Evolutionary conservation across 169 alveolate species (phyloP), one percentile per base, ranked within the genome.

Genomic region (Miamiensis avidus): DNA sequence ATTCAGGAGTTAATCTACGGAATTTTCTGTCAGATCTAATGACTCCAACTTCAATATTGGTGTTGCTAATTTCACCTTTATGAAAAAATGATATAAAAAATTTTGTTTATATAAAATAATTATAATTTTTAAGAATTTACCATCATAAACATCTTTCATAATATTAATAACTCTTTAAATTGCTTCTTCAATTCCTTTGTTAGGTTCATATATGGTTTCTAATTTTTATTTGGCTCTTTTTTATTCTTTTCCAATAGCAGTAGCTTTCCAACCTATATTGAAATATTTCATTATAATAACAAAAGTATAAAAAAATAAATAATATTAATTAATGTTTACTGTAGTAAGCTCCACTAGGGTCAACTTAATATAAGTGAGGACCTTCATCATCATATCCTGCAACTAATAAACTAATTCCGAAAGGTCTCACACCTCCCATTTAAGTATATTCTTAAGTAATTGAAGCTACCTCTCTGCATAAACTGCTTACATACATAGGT

Each of bases 361-460:
- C 99, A n/a, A 98, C 93, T 88, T 98, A 95, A 97, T 97, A 98
- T 16, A 99, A 94, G 65, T 97, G 95, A 25, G 99, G 99, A 20
- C 99, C 99, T 32, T 94, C 96, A 73, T 94, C 93, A 92, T 99
- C 99, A 74, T 96, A 97, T 1, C 99, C 99, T 27, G 99, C 99
- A 31, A 98, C 97, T 49, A 99, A 91, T 78, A 98, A 88, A 0
- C 99, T 99, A 74, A 98, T 98, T 31, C 99, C 99, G 83, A 98
- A 99, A 65, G 99, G 99, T 78, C 99, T 96, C 0, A 99, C 99
- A 0, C 99, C 99, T 29, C 99, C 99, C 1, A 98, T 93, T 89
- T 99, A 99, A n/a, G 99, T 99, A 90, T 95, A 99, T 92, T 98
- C 99, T 93, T 99, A 98, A 97, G 98, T 97, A 83, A 98, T 97